Percentiles rank a stretch among this genome's conserved stretches.
phyloP scores from a whole-genome alignment of 1,284 basidiomycete species.

The Puccinia coronata region DNA sequence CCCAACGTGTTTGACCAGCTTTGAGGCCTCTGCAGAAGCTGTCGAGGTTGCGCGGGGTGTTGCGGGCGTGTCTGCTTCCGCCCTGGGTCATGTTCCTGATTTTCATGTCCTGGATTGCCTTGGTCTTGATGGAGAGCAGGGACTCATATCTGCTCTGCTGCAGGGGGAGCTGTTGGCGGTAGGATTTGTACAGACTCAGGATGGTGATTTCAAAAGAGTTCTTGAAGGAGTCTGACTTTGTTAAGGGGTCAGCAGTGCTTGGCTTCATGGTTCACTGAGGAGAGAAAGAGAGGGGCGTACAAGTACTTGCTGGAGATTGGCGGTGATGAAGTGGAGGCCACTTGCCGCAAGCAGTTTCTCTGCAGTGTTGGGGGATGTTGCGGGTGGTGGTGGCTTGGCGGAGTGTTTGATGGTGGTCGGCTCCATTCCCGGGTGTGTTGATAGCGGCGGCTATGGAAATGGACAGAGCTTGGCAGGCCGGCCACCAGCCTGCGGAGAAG shows the following conservation, averaged over 20 bases:
- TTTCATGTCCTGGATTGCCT: conserved; percentile 54
- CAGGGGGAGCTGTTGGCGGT: conserved; percentile 49
- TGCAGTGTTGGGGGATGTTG: conserved; percentile 49
- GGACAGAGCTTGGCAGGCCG: no score
- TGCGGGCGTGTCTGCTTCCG: conserved; percentile 47
- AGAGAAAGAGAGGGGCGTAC: conserved; percentile 44
- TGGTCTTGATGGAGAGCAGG: conserved; percentile 53
- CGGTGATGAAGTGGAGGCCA: conserved; percentile 55
- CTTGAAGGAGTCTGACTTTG: conserved; percentile 54
- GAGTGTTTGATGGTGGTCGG: no score
- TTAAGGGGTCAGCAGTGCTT: background rate
- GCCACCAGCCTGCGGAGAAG: no score
- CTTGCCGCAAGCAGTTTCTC: conserved; percentile 53
- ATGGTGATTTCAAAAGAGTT: conserved; percentile 54
- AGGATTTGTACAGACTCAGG: conserved; percentile 53
- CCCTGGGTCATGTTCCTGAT: conserved; percentile 53
- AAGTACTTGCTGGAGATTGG: conserved; percentile 53
- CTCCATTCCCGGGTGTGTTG: no score
- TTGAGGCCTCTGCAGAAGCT: conserved; percentile 54
- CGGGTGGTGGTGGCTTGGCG: background rate
- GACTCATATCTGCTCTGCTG: conserved; percentile 54
- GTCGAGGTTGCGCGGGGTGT: conserved; percentile 52
- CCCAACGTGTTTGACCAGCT: conserved; percentile 24
- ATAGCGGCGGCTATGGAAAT: no score
- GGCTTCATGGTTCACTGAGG: no score